These are phyloP conservation scores for Quercus rubra DNA, from an alignment of 306 rosid genomes.

Conservation along the genomic window DNA sequence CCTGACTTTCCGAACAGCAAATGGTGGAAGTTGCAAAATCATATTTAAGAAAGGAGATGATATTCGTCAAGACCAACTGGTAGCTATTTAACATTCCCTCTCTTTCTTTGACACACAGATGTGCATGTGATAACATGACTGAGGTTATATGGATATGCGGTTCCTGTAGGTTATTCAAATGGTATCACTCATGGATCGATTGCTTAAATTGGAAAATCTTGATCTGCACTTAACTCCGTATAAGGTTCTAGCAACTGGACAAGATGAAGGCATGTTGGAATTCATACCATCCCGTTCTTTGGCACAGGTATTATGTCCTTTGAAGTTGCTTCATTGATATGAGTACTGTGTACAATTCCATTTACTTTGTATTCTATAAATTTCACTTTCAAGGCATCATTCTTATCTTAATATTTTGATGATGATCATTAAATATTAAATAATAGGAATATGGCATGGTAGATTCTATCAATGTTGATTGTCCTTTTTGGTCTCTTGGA, in stretches of 20 bases:
- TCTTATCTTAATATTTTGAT: not conserved
- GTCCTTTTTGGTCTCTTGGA: not conserved
- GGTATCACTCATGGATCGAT: slow-evolving; percentile 97
- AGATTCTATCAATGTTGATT: not conserved
- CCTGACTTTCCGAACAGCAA: slow-evolving; percentile 77
- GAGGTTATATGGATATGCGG: slow-evolving; percentile 21
- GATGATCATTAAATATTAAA: not conserved
- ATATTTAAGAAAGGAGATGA: slow-evolving; percentile 97
- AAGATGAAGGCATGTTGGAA: slow-evolving; percentile 99
- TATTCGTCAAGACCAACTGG: slow-evolving; percentile 96
- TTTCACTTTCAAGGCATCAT: not conserved
- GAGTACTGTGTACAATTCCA: slow-evolving; percentile 12
- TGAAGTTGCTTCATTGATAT: slow-evolving; percentile 5
- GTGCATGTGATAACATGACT: slow-evolving; percentile 3
- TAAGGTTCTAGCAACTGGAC: slow-evolving; percentile 95
- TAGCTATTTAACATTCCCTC: slow-evolving; percentile 37
- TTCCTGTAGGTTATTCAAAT: slow-evolving; percentile 87
- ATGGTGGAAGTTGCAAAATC: slow-evolving; percentile 72
- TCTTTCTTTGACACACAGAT: slow-evolving; percentile 7
- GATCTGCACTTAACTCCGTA: slow-evolving; percentile 91
- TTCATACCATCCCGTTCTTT: slow-evolving; percentile 88
- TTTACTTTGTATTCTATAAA: not conserved
- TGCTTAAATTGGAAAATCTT: slow-evolving; percentile 90
- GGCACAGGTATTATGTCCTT: slow-evolving; percentile 57
- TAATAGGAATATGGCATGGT: not conserved